Base-by-base conservation (phyloP, 108 stramenopile genomes). In the Nannochloropsis salina region DNA sequence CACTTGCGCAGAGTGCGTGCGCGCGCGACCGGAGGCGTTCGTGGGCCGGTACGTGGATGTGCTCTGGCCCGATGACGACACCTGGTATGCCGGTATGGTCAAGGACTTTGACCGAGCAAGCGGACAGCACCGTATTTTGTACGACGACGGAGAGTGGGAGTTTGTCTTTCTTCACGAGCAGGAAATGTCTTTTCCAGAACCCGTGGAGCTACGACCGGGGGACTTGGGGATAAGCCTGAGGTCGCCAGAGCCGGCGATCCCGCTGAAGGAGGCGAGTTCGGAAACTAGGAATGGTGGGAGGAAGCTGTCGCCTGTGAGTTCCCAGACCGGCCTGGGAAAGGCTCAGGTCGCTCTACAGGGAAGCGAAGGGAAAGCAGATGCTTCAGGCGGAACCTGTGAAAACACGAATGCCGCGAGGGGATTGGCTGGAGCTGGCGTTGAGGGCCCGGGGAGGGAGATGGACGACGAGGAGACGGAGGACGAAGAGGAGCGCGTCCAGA, bases 91-190 rank as follows among this genome's bases (percentile, higher is more conserved):
- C 20, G 61, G 61, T 74, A 74, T n/a, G 61, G n/a, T 74, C 61
- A 15, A 74, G 3, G 61, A 74, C 61, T 74, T n/a, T n/a, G 61
- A 74, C 61, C 15, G 6, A n/a, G 15, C n/a, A n/a, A 74, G 61
- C n/a, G 61, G 61, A 74, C 61, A 74, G 61, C 61, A 74, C n/a
- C 61, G 61, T 3, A 74, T 74, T 74, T 74, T 15, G 61, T 74
- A 74, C 8, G 61, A 74, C n/a, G 61, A 74, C 61, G 61, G 61
- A n/a, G 61, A 74, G 61, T 74, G 61, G 61, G 61, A 74, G 61
- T 74, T 74, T 74, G 61, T 74, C 6, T n/a, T 2, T 74, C 6
- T 74, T n/a, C 61, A 74, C 3, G 61, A 74, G 8, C 6, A 74
- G 61, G 61, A 74, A n/a, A 15, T 74, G 61, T 74, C 61, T n/a